Percentiles rank a stretch among this genome's conserved stretches.
Conservation (phyloP, 176 grass and related monocot species). For the Cenchrus purpureus region DNA sequence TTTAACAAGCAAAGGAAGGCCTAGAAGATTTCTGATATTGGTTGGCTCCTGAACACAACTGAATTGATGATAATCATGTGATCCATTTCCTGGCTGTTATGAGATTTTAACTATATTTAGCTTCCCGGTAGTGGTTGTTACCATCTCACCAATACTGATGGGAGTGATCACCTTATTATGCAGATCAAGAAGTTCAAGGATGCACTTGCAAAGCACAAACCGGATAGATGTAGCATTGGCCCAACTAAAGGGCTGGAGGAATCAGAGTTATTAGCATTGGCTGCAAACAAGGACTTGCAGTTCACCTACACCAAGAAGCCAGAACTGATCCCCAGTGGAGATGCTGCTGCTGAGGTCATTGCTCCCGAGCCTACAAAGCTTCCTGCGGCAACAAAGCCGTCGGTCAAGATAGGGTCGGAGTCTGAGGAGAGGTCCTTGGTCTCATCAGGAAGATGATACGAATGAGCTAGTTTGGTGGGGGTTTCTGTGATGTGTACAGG, state of each 20-base stretch:
- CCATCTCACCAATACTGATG: slow-evolving; percentile 24
- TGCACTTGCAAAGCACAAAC: slow-evolving; percentile 87
- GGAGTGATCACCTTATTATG: background rate
- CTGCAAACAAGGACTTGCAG: slow-evolving; percentile 81
- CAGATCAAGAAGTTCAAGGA: slow-evolving; percentile 99
- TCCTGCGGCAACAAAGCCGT: slow-evolving; percentile 31
- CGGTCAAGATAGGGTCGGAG: slow-evolving; percentile 39
- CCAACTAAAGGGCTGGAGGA: slow-evolving; percentile 81
- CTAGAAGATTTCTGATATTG: too few species aligned
- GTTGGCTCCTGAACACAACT: too few species aligned
- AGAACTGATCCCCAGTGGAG: slow-evolving; percentile 29
- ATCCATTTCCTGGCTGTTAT: background rate
- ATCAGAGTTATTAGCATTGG: slow-evolving; percentile 70
- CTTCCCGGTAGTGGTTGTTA: background rate
- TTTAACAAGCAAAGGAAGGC: background rate
- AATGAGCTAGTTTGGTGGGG: slow-evolving; percentile 38
- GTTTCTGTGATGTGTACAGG: slow-evolving; percentile 51
- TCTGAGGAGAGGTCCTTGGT: slow-evolving; percentile 67
- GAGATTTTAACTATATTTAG: background rate
- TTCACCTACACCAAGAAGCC: slow-evolving; percentile 73
- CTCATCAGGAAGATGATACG: slow-evolving; percentile 61
- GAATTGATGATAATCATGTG: background rate
- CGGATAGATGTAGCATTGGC: slow-evolving; percentile 79
- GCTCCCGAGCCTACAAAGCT: slow-evolving; percentile 34
- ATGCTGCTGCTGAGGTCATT: slow-evolving; percentile 16